Base-by-base conservation (phyloP, 2,329 filamentous ascomycete genomes). In the Phyllosticta ampelicida region DNA sequence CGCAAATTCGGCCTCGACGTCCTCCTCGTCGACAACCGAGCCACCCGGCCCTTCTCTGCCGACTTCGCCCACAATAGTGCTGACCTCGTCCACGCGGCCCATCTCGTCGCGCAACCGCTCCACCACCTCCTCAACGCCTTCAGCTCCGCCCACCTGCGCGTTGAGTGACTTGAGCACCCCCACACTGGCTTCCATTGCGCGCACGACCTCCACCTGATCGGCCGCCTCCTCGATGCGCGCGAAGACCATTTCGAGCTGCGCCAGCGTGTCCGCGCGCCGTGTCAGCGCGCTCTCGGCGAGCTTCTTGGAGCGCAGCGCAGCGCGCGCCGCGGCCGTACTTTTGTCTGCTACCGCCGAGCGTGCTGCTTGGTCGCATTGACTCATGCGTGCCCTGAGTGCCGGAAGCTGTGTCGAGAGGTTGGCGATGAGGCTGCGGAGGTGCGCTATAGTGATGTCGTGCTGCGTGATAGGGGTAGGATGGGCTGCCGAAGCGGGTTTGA, bases 1-100 rank as follows among this genome's bases (percentile, higher is more conserved):
- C 63, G 87, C 86, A 52, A 97, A 79, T 74, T 96, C 92, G 61
- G 92, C 87, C 64, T 96, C 90, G 58, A 97, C 83, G 70, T 95
- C 91, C 19, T 68, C 79, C 67, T 96, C 91, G 69, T 96, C 89
- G 29, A 95, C 53, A 11, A 51, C 77, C 13, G 73, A 65, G 1
- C 62, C 52, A 8, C 13, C 36, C 36, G 36, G 11, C 1, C 51
- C 66, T 5, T 63, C 62, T 52, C 65, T 58, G 13, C 65, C 65
- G 3, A 67, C 65, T 63, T 94, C 89, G 55, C 85, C 84, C 62
- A 97, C 80, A 48, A 92, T 85, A 58, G 80, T 82, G 26, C 84
- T 83, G 20, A 97, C 82, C 74, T 97, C 92, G 67, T 96, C 90
- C 2, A 66, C 67, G 6, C 62, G 84, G 55, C 76, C 80, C 83